Percentiles rank a stretch among this genome's conserved stretches.
Evolutionary conservation across 2,329 filamentous ascomycete genomes (phyloP).

Genomic region (Trichoderma oligosporum): DNA sequence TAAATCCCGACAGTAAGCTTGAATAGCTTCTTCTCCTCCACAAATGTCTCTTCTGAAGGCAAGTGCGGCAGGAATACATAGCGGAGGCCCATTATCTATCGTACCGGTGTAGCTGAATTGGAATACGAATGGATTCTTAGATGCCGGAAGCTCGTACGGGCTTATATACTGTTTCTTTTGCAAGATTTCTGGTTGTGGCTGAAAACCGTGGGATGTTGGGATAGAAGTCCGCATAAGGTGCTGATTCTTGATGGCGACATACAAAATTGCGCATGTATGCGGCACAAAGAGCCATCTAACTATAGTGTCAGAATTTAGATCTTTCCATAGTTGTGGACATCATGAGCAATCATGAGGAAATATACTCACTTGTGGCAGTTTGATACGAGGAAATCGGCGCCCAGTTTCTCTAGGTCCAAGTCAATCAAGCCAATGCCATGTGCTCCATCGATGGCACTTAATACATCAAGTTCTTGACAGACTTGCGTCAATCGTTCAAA

Average conservation of each 20-base stretch:
- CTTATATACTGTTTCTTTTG: conserved; percentile 1
- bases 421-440: conserved; percentile 15
- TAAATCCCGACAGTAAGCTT: background rate
- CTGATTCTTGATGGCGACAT: conserved; percentile 3
- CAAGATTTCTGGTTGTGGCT: background rate
- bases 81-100: conserved; percentile 6
- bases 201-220: conserved; percentile 11
- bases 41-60: background rate
- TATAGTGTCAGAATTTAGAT: background rate
- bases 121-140: conserved; percentile 14
- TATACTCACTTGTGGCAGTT: conserved; percentile 14
- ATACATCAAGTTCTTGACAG: background rate
- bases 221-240: conserved; percentile 5
- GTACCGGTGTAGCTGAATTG: conserved; percentile 13
- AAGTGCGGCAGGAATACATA: background rate
- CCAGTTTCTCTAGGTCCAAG: conserved; percentile 1
- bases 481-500: conserved; percentile 2
- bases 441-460: conserved; percentile 12
- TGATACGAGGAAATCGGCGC: conserved; percentile 1
- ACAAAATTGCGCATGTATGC: conserved; percentile 11
- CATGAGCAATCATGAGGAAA: background rate
- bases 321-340: no score
- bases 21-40: conserved; percentile 5
- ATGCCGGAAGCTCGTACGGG: background rate
- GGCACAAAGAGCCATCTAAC: conserved; percentile 14